These are phyloP conservation scores for Fusarium foetens DNA, from an alignment of 2,329 filamentous ascomycete species.

Conservation along the genomic window DNA sequence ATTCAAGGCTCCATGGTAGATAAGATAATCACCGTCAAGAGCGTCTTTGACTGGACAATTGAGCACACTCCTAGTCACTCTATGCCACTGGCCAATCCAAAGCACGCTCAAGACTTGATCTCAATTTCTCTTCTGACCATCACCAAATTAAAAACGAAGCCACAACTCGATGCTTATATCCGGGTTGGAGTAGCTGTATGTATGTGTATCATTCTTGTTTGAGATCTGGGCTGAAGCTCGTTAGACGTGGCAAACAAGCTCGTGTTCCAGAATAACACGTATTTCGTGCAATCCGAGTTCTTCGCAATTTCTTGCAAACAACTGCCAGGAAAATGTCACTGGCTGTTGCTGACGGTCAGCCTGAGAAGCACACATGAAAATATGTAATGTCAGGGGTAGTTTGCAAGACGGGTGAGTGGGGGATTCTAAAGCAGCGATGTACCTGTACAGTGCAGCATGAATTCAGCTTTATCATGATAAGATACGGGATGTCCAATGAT, in stretches of 20 bases:
- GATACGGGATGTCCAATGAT: conserved; percentile 12
- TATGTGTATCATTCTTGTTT: conserved; percentile 25
- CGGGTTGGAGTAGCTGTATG: not conserved
- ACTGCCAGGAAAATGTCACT: not conserved
- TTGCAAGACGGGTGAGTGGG: conserved; percentile 28
- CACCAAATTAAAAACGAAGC: conserved; percentile 27
- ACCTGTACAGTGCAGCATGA: conserved; percentile 16
- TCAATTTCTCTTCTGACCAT: conserved; percentile 25
- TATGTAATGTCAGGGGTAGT: conserved; percentile 27
- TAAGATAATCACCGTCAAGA: conserved; percentile 18
- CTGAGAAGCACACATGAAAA: not conserved
- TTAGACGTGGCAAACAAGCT: conserved; percentile 19
- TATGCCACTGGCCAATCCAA: conserved; percentile 18
- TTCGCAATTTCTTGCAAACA: not conserved
- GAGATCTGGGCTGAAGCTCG: conserved; percentile 9
- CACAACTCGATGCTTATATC: conserved; percentile 28
- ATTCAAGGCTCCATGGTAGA: conserved; percentile 35
- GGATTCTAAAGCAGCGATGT: conserved; percentile 3
- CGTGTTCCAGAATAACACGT: conserved; percentile 18
- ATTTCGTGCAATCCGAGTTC: not conserved
- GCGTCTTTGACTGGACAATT: conserved; percentile 27
- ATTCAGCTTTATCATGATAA: conserved; percentile 23
- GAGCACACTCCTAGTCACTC: not conserved
- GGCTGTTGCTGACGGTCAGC: conserved; percentile 4
- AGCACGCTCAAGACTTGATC: conserved; percentile 3